These are phyloP conservation scores for Ganoderma multipileum DNA, from an alignment of 1,284 basidiomycete species.

Conservation along the genomic window DNA sequence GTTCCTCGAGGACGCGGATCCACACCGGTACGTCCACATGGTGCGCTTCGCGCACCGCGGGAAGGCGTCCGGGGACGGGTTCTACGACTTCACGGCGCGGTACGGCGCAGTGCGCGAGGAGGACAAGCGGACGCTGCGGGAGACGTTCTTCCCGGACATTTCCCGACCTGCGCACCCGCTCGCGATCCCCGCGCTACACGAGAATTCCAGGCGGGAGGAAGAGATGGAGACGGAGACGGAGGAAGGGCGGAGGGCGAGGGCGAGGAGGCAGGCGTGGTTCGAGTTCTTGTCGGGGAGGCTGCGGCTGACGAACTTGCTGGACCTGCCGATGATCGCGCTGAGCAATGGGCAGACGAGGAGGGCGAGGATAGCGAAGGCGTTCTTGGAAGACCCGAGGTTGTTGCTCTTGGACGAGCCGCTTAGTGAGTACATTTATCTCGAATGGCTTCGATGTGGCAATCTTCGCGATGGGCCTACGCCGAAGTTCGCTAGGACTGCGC, in stretches of 20 bases:
- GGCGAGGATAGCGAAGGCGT: slow-evolving; percentile 83
- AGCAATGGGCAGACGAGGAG: slow-evolving; percentile 93
- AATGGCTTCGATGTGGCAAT: background rate
- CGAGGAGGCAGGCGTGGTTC: slow-evolving; percentile 47
- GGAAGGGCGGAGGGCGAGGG: slow-evolving; percentile 29
- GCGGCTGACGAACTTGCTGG: slow-evolving; percentile 68
- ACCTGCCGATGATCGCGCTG: slow-evolving; percentile 83
- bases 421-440: slow-evolving; percentile 51
- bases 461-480: too few species aligned
- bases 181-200: slow-evolving; percentile 36
- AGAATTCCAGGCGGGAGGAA: slow-evolving; percentile 37
- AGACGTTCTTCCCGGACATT: slow-evolving; percentile 71
- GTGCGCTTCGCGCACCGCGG: slow-evolving; percentile 79
- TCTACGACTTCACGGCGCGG: slow-evolving; percentile 90
- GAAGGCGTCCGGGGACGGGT: slow-evolving; percentile 68
- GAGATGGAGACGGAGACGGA: slow-evolving; percentile 22
- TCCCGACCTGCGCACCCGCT: slow-evolving; percentile 39
- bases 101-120: slow-evolving; percentile 89
- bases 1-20: slow-evolving; percentile 57
- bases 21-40: slow-evolving; percentile 60
- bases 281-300: slow-evolving; percentile 59
- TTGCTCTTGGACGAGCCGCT: slow-evolving; percentile 88
- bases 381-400: slow-evolving; percentile 75
- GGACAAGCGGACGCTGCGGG: slow-evolving; percentile 74
- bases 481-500: too few species aligned